Evolutionary conservation across 345 rosid species (phyloP).

Genomic region (Combretum micranthum): DNA sequence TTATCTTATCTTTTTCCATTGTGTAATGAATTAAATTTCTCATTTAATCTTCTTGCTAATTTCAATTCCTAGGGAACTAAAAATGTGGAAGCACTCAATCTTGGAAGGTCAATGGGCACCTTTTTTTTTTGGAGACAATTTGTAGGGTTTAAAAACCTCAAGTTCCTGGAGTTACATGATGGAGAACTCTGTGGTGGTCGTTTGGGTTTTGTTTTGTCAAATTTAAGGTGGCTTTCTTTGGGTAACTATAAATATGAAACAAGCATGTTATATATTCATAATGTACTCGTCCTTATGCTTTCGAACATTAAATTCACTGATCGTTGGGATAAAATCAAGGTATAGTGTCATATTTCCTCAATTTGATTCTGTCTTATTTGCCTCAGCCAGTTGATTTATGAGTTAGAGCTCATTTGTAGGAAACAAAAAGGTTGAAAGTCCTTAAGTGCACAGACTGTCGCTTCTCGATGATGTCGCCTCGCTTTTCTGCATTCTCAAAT

Average conservation of each 20-base stretch:
- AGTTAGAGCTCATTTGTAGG: not conserved
- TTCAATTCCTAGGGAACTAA: slow-evolving; percentile 13
- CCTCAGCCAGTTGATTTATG: not conserved
- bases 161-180: slow-evolving; percentile 10
- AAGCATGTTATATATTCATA: not conserved
- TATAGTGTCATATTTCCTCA: not conserved
- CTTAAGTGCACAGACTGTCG: not conserved
- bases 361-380: not conserved
- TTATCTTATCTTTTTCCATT: no score
- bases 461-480: not conserved
- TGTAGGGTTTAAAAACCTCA: slow-evolving; percentile 11
- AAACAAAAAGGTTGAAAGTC: slow-evolving; percentile 2
- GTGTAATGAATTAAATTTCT: not conserved
- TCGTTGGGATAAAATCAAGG: slow-evolving; percentile 3
- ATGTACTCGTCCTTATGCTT: slow-evolving; percentile 6
- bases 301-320: not conserved
- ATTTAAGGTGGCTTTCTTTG: slow-evolving; percentile 17
- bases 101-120: not conserved
- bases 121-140: slow-evolving; percentile 6
- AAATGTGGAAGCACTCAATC: slow-evolving; percentile 14
- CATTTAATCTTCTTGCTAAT: not conserved
- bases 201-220: not conserved
- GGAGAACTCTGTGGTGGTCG: not conserved
- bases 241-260: slow-evolving; percentile 4
- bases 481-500: not conserved